Evolutionary conservation across 2,329 filamentous ascomycete species (phyloP).

Genomic region (Onygena corvina): DNA sequence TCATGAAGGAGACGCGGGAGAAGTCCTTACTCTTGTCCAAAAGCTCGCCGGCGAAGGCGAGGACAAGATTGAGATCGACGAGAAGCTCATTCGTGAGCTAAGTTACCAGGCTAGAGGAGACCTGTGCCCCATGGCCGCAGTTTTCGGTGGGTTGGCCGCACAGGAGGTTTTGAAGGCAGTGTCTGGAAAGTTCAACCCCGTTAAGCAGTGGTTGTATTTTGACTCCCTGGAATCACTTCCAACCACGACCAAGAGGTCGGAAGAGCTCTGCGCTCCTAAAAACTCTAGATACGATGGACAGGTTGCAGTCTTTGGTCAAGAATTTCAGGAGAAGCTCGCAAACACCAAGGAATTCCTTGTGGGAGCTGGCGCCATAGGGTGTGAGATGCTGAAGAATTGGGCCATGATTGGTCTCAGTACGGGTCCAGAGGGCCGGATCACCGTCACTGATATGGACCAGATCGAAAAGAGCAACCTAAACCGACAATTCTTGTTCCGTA

Average conservation of each 20-base stretch:
- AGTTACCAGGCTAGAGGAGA: constrained; percentile 91
- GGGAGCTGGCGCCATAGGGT: constrained; percentile 91
- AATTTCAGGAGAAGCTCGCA: constrained; percentile 86
- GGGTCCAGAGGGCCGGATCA: constrained; percentile 78
- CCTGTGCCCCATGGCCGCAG: constrained; percentile 79
- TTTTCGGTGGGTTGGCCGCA: constrained; percentile 85
- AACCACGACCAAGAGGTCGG: constrained; percentile 57
- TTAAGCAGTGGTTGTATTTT: constrained; percentile 92
- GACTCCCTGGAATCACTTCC: constrained; percentile 95
- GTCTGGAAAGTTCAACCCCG: constrained; percentile 94
- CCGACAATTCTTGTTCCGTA: constrained; percentile 87
- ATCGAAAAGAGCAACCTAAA: constrained; percentile 99
- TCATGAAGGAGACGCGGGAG: constrained; percentile 68
- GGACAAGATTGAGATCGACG: constrained; percentile 71
- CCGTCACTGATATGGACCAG: constrained; percentile 92
- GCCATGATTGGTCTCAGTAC: constrained; percentile 93
- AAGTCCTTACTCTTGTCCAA: constrained; percentile 64
- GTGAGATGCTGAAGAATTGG: constrained; percentile 99
- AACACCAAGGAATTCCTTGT: constrained; percentile 90
- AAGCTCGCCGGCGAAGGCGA: constrained; percentile 54
- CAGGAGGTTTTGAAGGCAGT: constrained; percentile 95
- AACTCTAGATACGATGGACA: constrained; percentile 90
- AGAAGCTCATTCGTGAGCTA: constrained; percentile 84
- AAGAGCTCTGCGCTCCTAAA: constrained; percentile 75
- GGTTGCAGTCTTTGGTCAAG: constrained; percentile 86